Evolutionary conservation across 164 flowering plant species (phyloP).

Genomic region (Macadamia integrifolia): DNA sequence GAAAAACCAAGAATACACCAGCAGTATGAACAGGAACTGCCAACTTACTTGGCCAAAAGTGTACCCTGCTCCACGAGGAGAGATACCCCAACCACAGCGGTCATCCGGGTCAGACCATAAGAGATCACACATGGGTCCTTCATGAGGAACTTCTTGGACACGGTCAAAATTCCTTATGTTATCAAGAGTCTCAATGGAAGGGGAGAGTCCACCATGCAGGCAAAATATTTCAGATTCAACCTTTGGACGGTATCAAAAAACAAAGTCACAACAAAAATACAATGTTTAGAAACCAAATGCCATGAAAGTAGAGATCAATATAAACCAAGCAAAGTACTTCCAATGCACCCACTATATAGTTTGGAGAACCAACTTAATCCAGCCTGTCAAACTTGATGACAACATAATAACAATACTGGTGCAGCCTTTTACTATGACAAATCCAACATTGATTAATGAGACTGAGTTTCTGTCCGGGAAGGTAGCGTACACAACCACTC

Average conservation of each 20-base stretch:
- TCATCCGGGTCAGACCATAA: slow-evolving; percentile 99
- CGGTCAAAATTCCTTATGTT: slow-evolving; percentile 88
- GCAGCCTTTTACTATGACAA: too few relatives aligned
- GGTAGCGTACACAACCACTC: too few relatives aligned
- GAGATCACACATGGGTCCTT: slow-evolving; percentile 96
- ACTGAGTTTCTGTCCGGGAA: too few relatives aligned
- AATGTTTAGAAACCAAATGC: too few relatives aligned
- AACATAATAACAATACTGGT: too few relatives aligned
- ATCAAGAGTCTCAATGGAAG: slow-evolving; percentile 91
- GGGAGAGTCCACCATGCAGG: slow-evolving; percentile 94
- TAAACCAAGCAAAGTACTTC: too few relatives aligned
- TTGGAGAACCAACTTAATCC: too few relatives aligned
- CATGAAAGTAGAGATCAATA: too few relatives aligned
- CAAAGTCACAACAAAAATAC: too few relatives aligned
- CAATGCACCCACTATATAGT: too few relatives aligned
- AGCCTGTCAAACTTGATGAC: too few relatives aligned
- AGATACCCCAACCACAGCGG: slow-evolving; percentile 98
- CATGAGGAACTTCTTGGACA: slow-evolving; percentile 98
- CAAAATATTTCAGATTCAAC: slow-evolving; percentile 97
- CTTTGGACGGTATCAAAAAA: slow-evolving; percentile 19
- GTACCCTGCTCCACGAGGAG: slow-evolving; percentile 97
- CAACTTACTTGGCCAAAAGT: slow-evolving; percentile 76
- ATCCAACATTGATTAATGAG: too few relatives aligned
- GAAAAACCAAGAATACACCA: background rate
- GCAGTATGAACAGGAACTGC: background rate